phyloP scores from a whole-genome alignment of 2,329 filamentous ascomycete species.

The Penicillium sp. region DNA sequence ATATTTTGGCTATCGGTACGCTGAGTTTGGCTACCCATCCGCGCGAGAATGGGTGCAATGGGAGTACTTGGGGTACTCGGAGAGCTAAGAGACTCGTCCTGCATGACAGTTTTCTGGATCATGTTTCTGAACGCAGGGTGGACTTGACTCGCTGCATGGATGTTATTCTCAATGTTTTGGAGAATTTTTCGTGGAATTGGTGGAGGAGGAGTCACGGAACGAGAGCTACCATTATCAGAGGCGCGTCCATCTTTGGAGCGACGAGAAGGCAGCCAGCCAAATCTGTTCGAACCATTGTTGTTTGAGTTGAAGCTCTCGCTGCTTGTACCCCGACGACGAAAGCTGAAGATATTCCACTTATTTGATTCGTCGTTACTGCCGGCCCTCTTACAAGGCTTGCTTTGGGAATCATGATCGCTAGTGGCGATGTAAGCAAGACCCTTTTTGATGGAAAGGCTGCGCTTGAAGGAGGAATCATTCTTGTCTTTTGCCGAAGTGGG shows the following conservation, averaged over 20 bases:
- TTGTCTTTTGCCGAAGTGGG: not conserved
- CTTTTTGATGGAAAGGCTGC: slow-evolving; percentile 20
- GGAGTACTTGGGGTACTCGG: not conserved
- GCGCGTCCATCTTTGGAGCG: slow-evolving; percentile 6
- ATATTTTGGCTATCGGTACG: not conserved
- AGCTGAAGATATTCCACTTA: slow-evolving; percentile 24
- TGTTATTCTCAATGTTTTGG: not conserved
- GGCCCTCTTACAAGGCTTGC: slow-evolving; percentile 1
- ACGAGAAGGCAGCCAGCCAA: slow-evolving; percentile 11
- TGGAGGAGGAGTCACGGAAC: slow-evolving; percentile 14
- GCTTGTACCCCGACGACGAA: slow-evolving; percentile 19
- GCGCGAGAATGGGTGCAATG: not conserved
- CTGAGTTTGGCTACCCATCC: not conserved
- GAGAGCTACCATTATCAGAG: slow-evolving; percentile 2
- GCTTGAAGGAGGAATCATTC: not conserved
- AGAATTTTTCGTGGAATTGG: slow-evolving; percentile 1
- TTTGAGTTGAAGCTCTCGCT: slow-evolving; percentile 7
- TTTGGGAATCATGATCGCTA: slow-evolving; percentile 5
- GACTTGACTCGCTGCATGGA: slow-evolving; percentile 1
- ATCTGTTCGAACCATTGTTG: slow-evolving; percentile 7
- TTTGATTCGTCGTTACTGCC: slow-evolving; percentile 15
- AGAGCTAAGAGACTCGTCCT: not conserved
- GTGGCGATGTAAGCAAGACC: slow-evolving; percentile 6
- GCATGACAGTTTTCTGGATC: not conserved
- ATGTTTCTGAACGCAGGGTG: not conserved